phyloP scores from a whole-genome alignment of 1,284 basidiomycete species.

The Marasmius oreades region DNA sequence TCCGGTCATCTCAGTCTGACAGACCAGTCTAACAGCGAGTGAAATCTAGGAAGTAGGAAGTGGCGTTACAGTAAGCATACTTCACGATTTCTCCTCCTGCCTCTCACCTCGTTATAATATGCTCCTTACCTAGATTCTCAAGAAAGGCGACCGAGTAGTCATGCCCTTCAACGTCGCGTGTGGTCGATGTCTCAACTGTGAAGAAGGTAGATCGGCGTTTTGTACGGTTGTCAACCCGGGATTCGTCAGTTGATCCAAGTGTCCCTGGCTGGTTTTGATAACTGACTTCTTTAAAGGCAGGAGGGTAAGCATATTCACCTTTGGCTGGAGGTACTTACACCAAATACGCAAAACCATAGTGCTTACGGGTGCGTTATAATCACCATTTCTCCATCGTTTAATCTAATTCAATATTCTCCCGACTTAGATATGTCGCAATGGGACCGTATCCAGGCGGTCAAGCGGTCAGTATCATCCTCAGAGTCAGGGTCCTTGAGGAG shows the following conservation, averaged over 20 bases:
- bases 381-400: neutral
- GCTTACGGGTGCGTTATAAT: conserved; percentile 36
- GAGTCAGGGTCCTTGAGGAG: too few species aligned
- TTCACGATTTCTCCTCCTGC: neutral
- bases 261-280: too few species aligned
- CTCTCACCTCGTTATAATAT: neutral
- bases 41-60: conserved; percentile 42
- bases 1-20: neutral
- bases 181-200: conserved; percentile 52
- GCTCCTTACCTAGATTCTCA: conserved; percentile 38
- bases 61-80: conserved; percentile 34
- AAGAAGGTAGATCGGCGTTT: conserved; percentile 47
- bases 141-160: conserved; percentile 49
- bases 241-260: conserved; percentile 35
- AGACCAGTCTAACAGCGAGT: too few species aligned
- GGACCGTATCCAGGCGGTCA: conserved; percentile 51
- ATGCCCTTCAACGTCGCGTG: conserved; percentile 58
- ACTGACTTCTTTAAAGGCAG: conserved; percentile 27
- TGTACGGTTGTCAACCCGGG: conserved; percentile 54
- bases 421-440: conserved; percentile 46
- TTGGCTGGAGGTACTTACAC: neutral
- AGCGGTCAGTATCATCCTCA: too few species aligned
- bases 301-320: conserved; percentile 30
- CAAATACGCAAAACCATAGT: conserved; percentile 19
- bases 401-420: neutral